Conservation (phyloP, 306 rosid species). For the Trichosanthes cucumerina region DNA sequence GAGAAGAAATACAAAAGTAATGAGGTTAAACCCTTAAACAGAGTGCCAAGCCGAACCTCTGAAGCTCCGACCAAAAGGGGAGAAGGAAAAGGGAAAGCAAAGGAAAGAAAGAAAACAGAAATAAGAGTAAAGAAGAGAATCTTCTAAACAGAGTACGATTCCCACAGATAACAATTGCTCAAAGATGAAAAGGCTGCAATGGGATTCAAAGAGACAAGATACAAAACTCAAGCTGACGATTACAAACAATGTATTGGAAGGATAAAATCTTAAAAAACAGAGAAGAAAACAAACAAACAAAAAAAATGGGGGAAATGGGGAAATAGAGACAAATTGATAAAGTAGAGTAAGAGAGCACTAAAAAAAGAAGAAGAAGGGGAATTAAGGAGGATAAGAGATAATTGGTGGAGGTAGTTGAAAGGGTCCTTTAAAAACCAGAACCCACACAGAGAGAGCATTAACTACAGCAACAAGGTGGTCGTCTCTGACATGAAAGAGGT, state of each 20-base stretch:
- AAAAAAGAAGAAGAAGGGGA: not conserved
- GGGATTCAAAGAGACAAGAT: constrained; percentile 3
- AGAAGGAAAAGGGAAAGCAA: not conserved
- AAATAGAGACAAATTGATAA: constrained; percentile 11
- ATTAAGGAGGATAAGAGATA: constrained; percentile 1
- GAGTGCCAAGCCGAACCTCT: not conserved
- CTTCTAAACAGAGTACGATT: constrained; percentile 9
- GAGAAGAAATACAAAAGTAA: not conserved
- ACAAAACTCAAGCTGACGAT: not conserved
- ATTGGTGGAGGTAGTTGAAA: constrained; percentile 30
- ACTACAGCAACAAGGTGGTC: constrained; percentile 6
- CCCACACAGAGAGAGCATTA: constrained; percentile 25
- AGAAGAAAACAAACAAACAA: constrained; percentile 9
- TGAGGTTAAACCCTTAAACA: constrained; percentile 7
- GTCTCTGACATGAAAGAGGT: constrained; percentile 31
- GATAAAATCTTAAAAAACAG: constrained; percentile 13
- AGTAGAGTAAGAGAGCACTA: not conserved
- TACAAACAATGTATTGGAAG: constrained; percentile 10
- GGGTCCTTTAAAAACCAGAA: not conserved
- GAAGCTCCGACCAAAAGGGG: not conserved
- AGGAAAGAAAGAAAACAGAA: not conserved
- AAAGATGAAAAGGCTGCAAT: not conserved
- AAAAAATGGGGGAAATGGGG: constrained; percentile 1
- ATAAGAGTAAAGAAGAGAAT: constrained; percentile 7
- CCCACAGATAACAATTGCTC: not conserved